Percentiles rank a stretch among this genome's conserved stretches.
These are phyloP conservation scores for Vitis riparia DNA, from an alignment of 164 flowering plant species.

Conservation along the genomic window DNA sequence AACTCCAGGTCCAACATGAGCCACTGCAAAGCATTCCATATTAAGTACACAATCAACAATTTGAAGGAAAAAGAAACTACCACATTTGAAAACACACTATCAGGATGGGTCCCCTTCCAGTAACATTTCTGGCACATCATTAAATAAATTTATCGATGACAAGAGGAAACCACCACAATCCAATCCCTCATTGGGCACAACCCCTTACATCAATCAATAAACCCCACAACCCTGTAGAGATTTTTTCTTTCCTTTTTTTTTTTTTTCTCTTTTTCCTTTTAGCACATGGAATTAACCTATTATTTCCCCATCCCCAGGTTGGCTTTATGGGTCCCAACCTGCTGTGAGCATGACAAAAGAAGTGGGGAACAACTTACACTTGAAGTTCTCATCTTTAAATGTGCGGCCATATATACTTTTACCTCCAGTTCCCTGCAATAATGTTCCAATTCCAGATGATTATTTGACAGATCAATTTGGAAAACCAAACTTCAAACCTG, in stretches of 20 bases:
- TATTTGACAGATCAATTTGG: too few relatives aligned
- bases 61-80: neutral
- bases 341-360: neutral
- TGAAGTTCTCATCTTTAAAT: slow-evolving; percentile 96
- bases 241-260: too few relatives aligned
- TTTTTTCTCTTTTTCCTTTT: too few relatives aligned
- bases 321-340: neutral
- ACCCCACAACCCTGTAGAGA: too few relatives aligned
- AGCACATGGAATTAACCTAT: too few relatives aligned
- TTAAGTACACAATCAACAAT: neutral
- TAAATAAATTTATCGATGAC: too few relatives aligned
- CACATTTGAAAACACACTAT: neutral
- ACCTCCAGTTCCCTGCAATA: slow-evolving; percentile 96
- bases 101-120: too few relatives aligned
- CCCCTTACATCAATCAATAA: too few relatives aligned
- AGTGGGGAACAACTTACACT: slow-evolving; percentile 53
- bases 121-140: neutral
- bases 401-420: slow-evolving; percentile 98
- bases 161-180: too few relatives aligned
- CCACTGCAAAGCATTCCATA: slow-evolving; percentile 40
- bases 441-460: slow-evolving; percentile 3
- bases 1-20: slow-evolving; percentile 75
- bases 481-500: too few relatives aligned
- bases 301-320: neutral
- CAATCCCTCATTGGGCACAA: too few relatives aligned